Base-by-base conservation (phyloP, 2,329 filamentous ascomycete genomes). In the Drechslerella dactyloides region DNA sequence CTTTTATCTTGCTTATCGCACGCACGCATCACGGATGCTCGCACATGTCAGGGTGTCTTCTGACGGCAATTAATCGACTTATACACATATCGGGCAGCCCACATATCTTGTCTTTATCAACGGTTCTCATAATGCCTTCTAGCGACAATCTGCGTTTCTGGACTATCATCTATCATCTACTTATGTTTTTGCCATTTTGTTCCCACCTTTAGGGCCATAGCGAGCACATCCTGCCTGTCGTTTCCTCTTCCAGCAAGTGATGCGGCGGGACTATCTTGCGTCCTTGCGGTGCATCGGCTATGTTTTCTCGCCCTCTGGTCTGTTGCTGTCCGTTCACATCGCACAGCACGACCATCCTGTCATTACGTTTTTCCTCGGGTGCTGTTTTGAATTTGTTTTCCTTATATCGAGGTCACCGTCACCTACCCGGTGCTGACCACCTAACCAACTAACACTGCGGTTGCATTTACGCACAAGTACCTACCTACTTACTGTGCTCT, bases 291-390 rank as follows among this genome's bases (percentile, higher is more conserved):
- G 58, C 59, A 58, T 40, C 27, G 27, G 66, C 66, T 70, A 70
- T 70, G 66, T 70, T 70, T 70, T 70, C 66, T 70, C 66, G 66
- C 66, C 66, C 66, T 70, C 50, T 46, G 59, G 66, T 46, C 51
- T 42, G 46, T 21, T 42, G 37, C 15, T 17, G n/a, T n/a, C n/a
- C n/a, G n/a, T n/a, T n/a, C n/a, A n/a, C n/a, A 42, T 2, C 11
- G 4, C 5, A 42, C 37, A 42, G 13, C 13, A n/a, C 4, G 37
- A 17, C 37, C 37, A 17, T 42, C 37, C 37, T 17, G 13, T 42
- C 37, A 42, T 42, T 42, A 42, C 37, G 13, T 15, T 13, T 42
- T 13, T n/a, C n/a, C n/a, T 2, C 11, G 13, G 11, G 13, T 15
- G n/a, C 4, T n/a, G n/a, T 17, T 17, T 6, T 42, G 11, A 17